Conservation (phyloP, 768 basidiomycete species). For the Cantharellus anzutake region DNA sequence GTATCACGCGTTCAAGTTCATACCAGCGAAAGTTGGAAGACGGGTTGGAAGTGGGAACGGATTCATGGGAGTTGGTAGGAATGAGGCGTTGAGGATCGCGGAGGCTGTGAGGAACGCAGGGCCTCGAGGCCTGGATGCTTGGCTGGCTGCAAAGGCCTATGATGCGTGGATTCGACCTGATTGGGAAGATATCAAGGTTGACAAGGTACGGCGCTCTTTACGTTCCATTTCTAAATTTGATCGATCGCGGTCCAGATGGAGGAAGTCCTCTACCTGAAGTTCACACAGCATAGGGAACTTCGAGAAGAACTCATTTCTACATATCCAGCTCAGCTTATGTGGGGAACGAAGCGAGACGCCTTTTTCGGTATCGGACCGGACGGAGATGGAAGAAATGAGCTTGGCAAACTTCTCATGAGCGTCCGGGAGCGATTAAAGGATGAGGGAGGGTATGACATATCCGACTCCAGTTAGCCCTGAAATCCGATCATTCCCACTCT, state of each 20-base stretch:
- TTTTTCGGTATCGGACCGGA: constrained; percentile 55
- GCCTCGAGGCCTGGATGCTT: neutral
- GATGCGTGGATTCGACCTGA: neutral
- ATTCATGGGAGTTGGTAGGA: neutral
- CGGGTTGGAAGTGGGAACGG: neutral
- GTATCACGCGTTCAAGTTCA: constrained; percentile 47
- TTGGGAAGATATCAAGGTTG: neutral
- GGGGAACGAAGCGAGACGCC: constrained; percentile 34
- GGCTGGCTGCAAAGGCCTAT: too few species aligned
- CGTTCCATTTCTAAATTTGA: neutral
- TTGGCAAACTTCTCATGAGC: constrained; percentile 38
- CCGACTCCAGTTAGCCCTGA: too few species aligned
- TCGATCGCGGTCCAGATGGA: constrained; percentile 31
- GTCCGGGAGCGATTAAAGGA: constrained; percentile 22
- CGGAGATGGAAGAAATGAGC: constrained; percentile 37
- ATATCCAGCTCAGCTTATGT: constrained; percentile 25
- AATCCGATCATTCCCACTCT: too few species aligned
- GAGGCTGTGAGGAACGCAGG: neutral
- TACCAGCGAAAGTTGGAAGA: constrained; percentile 15
- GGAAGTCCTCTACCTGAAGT: constrained; percentile 45
- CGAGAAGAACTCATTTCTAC: constrained; percentile 36
- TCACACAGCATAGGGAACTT: constrained; percentile 47
- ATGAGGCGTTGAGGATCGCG: neutral
- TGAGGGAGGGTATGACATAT: neutral
- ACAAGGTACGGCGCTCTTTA: neutral